Base-by-base conservation (phyloP, 140 eudicot species). In the Ambrosia hybrid region DNA sequence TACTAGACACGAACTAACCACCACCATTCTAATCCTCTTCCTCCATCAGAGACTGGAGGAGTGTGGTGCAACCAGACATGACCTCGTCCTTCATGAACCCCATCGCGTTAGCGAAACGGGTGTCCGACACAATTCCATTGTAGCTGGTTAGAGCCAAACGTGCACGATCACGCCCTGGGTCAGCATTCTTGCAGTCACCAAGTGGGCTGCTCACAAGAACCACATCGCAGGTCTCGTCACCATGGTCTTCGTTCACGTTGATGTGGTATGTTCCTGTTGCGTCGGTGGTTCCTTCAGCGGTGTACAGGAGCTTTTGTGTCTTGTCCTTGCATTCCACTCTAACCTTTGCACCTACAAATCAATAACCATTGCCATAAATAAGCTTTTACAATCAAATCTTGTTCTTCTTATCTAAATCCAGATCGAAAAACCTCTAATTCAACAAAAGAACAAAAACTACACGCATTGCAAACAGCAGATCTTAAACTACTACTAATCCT, bases 111-210 rank as follows among this genome's bases (percentile, higher is more conserved):
- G 93, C 97, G 56, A 76, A 88, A 5, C 97, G 85, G 6, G 51
- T 26, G 69, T 79, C 77, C 0, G 96, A 86, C 12, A 34, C 83
- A 65, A 91, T 84, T 36, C 97, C 97, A 15, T 88, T 91, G 92
- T 88, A 80, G 79, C 89, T 80, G 77, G 92, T 88, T 69, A 91
- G 91, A 70, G 75, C 79, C 66, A 88, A 91, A 52, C 86, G 87
- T 2, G 95, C 84, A 45, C 88, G 89, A 70, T 90, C 88, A 21
- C 97, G 89, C 6, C 97, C 95, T 1, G 84, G 87, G 71, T 83
- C 87, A 13, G 84, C 82, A 2, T 71, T 75, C 41, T 78, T 73
- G 71, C 87, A 83, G 60, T 34, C 76, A 10, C 73, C 49, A 48
- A 77, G 51, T 8, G 83, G 85, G 83, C 91, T 88, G 91, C 95